Conservation (phyloP, 495 filamentous ascomycete genomes). For the Hypoxylon trugodes region DNA sequence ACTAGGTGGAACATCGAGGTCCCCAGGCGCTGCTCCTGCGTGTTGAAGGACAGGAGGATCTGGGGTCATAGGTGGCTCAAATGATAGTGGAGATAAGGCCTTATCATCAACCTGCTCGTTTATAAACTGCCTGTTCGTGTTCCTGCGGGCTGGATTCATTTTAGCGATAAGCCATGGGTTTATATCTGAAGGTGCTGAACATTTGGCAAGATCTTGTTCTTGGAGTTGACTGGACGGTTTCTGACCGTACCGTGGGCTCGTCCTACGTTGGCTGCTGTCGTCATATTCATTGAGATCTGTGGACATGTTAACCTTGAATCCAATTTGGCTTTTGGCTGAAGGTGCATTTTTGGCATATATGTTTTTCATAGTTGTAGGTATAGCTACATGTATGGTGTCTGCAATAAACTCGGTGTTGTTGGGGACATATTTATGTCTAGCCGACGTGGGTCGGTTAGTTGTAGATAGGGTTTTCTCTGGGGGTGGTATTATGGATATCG, state of each 20-base stretch:
- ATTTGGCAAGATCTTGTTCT: slow-evolving; percentile 23
- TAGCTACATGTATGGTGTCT: no score
- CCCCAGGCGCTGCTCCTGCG: slow-evolving; percentile 36
- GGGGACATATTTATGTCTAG: no score
- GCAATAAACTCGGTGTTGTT: no score
- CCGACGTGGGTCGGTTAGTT: no score
- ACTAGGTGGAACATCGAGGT: slow-evolving; percentile 39
- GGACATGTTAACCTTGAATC: slow-evolving; percentile 52
- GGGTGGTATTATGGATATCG: no score
- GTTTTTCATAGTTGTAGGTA: neutral
- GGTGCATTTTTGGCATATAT: slow-evolving; percentile 14
- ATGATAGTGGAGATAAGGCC: neutral
- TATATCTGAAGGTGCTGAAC: slow-evolving; percentile 37
- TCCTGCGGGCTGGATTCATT: slow-evolving; percentile 55
- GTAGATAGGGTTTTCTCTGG: no score
- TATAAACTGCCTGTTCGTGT: neutral
- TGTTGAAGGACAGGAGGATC: slow-evolving; percentile 43
- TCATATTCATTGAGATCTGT: slow-evolving; percentile 41
- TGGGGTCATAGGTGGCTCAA: slow-evolving; percentile 24
- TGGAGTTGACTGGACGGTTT: neutral
- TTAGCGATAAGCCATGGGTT: slow-evolving; percentile 72
- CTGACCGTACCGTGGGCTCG: slow-evolving; percentile 18
- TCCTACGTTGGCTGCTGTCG: slow-evolving; percentile 21
- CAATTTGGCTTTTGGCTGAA: no score
- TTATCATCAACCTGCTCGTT: slow-evolving; percentile 1